Evolutionary conservation across 371 early-diverging fungal genomes (phyloP).

Genomic region (Zopfochytrium polystomum): DNA sequence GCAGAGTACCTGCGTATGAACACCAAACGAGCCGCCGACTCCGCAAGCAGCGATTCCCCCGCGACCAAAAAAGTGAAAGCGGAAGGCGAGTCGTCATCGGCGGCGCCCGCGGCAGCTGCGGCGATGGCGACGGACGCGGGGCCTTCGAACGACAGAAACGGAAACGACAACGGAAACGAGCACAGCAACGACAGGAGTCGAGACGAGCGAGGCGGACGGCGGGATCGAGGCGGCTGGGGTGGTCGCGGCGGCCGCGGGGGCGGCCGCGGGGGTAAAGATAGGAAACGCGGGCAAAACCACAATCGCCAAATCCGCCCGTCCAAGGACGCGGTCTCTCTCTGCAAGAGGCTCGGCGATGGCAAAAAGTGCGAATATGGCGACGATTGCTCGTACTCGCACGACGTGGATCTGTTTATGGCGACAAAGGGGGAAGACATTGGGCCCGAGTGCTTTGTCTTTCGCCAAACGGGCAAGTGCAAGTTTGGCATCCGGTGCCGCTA

Average conservation of each 20-base stretch:
- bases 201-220: neutral
- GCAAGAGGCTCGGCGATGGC: conserved; percentile 7
- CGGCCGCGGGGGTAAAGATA: neutral
- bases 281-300: conserved; percentile 10
- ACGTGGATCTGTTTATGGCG: conserved; percentile 37
- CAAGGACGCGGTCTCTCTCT: conserved; percentile 13
- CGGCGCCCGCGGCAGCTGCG: no score
- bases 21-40: neutral
- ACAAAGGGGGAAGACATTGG: conserved; percentile 70
- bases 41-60: neutral
- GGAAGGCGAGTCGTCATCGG: no score
- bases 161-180: neutral
- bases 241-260: no score
- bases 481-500: conserved; percentile 76
- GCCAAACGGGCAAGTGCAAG: conserved; percentile 67
- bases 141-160: neutral
- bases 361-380: conserved; percentile 25
- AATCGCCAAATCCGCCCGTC: neutral
- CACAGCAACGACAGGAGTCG: neutral
- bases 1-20: neutral
- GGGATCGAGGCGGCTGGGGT: neutral
- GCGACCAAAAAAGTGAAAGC: neutral
- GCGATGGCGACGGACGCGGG: conserved; percentile 1
- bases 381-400: conserved; percentile 44
- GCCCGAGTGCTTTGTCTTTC: conserved; percentile 67